Evolutionary conservation across 768 basidiomycete species (phyloP).

Genomic region (Myochromella boudieri): DNA sequence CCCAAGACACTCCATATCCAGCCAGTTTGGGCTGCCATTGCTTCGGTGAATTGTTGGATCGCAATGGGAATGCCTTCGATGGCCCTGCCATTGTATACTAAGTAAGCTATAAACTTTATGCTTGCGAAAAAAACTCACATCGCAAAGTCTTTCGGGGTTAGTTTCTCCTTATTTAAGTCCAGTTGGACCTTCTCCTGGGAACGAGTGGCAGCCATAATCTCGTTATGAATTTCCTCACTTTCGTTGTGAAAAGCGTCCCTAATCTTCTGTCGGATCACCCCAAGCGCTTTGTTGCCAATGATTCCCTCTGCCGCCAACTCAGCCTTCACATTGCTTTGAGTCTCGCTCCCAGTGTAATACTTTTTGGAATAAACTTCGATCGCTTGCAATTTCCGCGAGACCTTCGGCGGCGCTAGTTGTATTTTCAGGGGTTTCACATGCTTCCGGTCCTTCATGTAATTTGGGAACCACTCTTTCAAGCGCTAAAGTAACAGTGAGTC

Average conservation of each 20-base stretch:
- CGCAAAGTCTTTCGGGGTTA: too few relatives aligned
- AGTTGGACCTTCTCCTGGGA: too few relatives aligned
- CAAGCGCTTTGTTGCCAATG: not conserved
- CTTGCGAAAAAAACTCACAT: too few relatives aligned
- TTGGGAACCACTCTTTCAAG: not conserved
- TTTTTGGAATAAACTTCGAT: not conserved
- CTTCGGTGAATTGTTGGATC: too few relatives aligned
- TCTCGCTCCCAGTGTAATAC: not conserved
- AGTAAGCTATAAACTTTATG: too few relatives aligned
- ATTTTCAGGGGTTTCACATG: not conserved
- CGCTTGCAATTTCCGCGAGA: not conserved
- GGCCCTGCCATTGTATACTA: too few relatives aligned
- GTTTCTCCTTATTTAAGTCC: too few relatives aligned
- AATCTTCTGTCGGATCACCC: not conserved
- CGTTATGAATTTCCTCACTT: too few relatives aligned
- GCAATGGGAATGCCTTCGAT: too few relatives aligned
- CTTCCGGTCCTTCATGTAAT: not conserved
- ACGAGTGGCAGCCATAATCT: too few relatives aligned
- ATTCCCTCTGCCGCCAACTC: not conserved
- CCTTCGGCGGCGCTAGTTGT: not conserved
- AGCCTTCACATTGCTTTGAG: not conserved
- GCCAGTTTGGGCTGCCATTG: not conserved
- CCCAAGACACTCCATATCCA: not conserved
- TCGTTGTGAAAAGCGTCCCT: too few relatives aligned
- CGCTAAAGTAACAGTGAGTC: not conserved